Percentiles rank a stretch among this genome's conserved stretches.
These are phyloP conservation scores for Forsythia viridissima DNA, from an alignment of 257 asterid species.

Conservation along the genomic window DNA sequence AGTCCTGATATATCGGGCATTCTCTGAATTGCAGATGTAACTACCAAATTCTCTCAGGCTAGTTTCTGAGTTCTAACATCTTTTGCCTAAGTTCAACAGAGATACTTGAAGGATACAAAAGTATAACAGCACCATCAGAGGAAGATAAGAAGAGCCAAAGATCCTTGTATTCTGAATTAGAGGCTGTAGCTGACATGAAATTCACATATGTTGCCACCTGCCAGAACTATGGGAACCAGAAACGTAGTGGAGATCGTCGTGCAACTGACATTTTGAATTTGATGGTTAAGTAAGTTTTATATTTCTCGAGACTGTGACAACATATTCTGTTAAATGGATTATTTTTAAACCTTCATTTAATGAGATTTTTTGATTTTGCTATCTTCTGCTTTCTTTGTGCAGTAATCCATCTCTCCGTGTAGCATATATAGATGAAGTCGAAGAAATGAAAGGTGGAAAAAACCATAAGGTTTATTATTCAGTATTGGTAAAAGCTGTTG, in stretches of 20 bases:
- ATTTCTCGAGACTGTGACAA: conserved; percentile 17
- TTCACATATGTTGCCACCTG: conserved; percentile 97
- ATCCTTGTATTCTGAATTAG: conserved; percentile 82
- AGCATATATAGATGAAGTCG: conserved; percentile 95
- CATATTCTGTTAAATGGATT: background rate
- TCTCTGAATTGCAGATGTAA: background rate
- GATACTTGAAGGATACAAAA: conserved; percentile 84
- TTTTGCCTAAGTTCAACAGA: conserved; percentile 48
- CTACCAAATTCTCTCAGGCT: conserved; percentile 9
- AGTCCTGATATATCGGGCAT: background rate
- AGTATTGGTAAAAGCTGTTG: conserved; percentile 92
- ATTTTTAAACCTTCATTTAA: background rate
- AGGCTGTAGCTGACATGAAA: conserved; percentile 98
- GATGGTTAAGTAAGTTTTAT: conserved; percentile 89
- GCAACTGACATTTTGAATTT: conserved; percentile 96
- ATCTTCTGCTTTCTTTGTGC: conserved; percentile 29
- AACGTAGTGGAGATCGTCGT: conserved; percentile 93
- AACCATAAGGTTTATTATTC: conserved; percentile 83
- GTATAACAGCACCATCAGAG: conserved; percentile 62
- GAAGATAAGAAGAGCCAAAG: conserved; percentile 92
- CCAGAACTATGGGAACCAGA: conserved; percentile 96
- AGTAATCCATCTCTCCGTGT: conserved; percentile 98
- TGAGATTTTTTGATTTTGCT: conserved; percentile 17
- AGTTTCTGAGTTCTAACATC: conserved; percentile 20
- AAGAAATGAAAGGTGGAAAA: conserved; percentile 86